These are phyloP conservation scores for Alternaria viburni DNA, from an alignment of 2,329 filamentous ascomycete species.

Conservation along the genomic window DNA sequence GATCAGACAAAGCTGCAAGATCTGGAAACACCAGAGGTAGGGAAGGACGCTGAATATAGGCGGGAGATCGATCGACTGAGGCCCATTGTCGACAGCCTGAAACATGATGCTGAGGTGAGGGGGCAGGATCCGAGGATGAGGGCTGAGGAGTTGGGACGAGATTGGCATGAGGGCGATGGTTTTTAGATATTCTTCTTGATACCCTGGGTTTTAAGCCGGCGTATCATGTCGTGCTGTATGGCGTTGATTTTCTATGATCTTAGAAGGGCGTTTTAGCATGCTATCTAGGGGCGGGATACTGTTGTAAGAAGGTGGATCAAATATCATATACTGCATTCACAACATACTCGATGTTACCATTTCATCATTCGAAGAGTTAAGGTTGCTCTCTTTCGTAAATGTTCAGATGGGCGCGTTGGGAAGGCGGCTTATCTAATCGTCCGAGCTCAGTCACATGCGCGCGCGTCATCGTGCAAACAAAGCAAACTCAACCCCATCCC, in stretches of 20 bases:
- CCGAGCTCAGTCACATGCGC: slow-evolving; percentile 15
- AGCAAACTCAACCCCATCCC: slow-evolving; percentile 31
- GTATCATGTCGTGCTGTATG: background rate
- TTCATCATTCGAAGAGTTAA: background rate
- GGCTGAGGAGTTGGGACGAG: slow-evolving; percentile 60
- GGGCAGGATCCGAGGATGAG: slow-evolving; percentile 60
- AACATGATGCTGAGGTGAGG: slow-evolving; percentile 55
- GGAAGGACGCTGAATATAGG: slow-evolving; percentile 53
- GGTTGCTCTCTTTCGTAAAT: background rate
- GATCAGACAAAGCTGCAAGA: slow-evolving; percentile 39
- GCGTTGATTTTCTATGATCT: background rate
- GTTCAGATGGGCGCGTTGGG: background rate
- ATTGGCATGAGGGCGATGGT: slow-evolving; percentile 63
- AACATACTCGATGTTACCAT: background rate
- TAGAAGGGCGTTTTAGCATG: background rate
- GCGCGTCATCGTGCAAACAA: slow-evolving; percentile 37
- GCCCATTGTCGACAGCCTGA: slow-evolving; percentile 50
- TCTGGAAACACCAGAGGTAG: slow-evolving; percentile 49
- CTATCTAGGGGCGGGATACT: background rate
- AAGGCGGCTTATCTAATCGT: slow-evolving; percentile 15
- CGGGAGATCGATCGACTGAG: slow-evolving; percentile 54
- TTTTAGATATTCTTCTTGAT: slow-evolving; percentile 49
- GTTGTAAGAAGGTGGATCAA: background rate
- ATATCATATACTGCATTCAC: background rate
- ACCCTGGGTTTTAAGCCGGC: background rate